Evolutionary conservation across 1,284 basidiomycete genomes (phyloP).

Genomic region (Trametes hirsuta): DNA sequence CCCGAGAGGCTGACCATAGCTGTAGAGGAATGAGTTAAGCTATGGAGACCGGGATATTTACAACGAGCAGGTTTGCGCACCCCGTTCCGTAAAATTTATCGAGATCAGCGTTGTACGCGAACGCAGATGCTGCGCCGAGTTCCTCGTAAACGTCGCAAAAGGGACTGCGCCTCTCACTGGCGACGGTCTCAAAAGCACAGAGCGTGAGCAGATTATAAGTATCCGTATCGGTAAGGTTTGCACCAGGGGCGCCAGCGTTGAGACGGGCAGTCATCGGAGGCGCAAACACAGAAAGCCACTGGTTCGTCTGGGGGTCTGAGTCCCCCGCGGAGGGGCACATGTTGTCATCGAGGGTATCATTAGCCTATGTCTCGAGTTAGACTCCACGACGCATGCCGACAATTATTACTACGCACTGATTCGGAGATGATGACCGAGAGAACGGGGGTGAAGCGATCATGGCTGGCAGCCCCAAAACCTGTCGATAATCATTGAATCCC

Average conservation of each 20-base stretch:
- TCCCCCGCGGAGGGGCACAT: slow-evolving; percentile 66
- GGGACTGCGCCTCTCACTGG: slow-evolving; percentile 53
- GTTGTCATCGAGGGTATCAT: slow-evolving; percentile 75
- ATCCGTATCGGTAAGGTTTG: slow-evolving; percentile 61
- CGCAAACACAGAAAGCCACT: slow-evolving; percentile 61
- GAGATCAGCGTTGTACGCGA: slow-evolving; percentile 75
- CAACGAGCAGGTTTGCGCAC: slow-evolving; percentile 40
- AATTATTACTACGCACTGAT: slow-evolving; percentile 39
- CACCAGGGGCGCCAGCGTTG: slow-evolving; percentile 63
- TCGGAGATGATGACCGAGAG: slow-evolving; percentile 59
- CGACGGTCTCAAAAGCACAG: slow-evolving; percentile 78
- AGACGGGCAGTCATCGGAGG: slow-evolving; percentile 63
- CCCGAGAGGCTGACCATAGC: slow-evolving; percentile 66
- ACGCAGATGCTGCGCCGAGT: slow-evolving; percentile 58
- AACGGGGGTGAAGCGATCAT: slow-evolving; percentile 35
- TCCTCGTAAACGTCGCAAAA: slow-evolving; percentile 72
- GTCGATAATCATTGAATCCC: neutral
- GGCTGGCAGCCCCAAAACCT: slow-evolving; percentile 53
- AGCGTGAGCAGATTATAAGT: slow-evolving; percentile 67
- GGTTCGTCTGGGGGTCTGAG: slow-evolving; percentile 45
- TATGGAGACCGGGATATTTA: no score
- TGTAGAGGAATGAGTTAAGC: neutral
- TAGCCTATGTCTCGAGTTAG: slow-evolving; percentile 40
- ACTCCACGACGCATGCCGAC: neutral
- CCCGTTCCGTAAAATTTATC: slow-evolving; percentile 79